A percentile compares a stretch with the other conserved stretches of the same genome.
phyloP scores from a whole-genome alignment of 164 flowering plant species.

The Nelumbo lutea region DNA sequence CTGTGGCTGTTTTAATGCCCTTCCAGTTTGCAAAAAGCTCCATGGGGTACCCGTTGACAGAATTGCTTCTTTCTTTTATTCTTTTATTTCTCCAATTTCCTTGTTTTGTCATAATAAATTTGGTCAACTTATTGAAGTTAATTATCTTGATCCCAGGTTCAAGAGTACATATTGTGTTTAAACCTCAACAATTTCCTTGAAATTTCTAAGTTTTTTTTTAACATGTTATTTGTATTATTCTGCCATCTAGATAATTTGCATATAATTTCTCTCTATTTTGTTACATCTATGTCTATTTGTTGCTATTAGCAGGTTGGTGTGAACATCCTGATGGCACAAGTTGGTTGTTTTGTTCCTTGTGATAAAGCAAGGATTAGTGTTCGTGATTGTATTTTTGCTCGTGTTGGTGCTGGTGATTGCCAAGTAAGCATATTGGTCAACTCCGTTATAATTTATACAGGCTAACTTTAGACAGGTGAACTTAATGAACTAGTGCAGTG shows the following conservation, averaged over 20 bases:
- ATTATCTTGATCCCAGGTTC: too few relatives aligned
- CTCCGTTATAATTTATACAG: not conserved
- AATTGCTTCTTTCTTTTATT: too few relatives aligned
- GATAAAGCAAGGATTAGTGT: constrained; percentile 82
- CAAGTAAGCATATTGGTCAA: constrained; percentile 49
- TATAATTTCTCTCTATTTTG: not conserved
- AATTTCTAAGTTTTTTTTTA: not conserved
- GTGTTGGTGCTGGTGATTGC: constrained; percentile 99
- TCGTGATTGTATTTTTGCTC: constrained; percentile 97
- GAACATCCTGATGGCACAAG: constrained; percentile 94
- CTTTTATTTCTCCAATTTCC: too few relatives aligned
- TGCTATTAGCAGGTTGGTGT: constrained; percentile 73
- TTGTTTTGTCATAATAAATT: too few relatives aligned
- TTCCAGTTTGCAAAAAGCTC: too few relatives aligned
- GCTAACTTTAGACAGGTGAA: not conserved
- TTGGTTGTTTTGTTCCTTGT: constrained; percentile 94
- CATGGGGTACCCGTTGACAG: too few relatives aligned
- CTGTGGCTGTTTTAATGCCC: too few relatives aligned
- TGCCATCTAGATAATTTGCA: not conserved
- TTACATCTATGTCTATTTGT: constrained; percentile 7
- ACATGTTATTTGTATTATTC: not conserved
- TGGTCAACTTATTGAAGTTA: too few relatives aligned
- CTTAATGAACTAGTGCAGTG: not conserved
- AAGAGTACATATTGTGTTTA: not conserved
- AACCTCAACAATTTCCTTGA: not conserved